Evolutionary conservation across 805 yeast species (phyloP), one percentile per base, ranked within the genome.

Genomic region (Saccharomycopsis selenospora): DNA sequence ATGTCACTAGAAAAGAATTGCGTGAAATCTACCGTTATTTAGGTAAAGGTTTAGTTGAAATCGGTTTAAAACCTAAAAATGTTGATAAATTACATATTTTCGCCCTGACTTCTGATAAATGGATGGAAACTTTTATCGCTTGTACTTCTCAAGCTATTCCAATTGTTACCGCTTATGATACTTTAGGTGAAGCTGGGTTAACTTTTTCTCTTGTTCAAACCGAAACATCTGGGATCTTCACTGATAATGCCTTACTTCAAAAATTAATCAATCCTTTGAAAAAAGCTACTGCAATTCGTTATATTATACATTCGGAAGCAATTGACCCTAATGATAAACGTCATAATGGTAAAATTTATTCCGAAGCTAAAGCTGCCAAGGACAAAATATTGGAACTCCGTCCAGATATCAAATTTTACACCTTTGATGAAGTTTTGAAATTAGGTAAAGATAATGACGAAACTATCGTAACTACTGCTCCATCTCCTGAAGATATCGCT

Each of bases 111-210:
- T 85, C 95, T 13, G 82, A 78, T 49, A 79, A 79, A 61, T 91
- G 98, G 98, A 77, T 91, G 87, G 85, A 86, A 68, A 76, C 86
- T 27, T 91, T 80, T 55, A 65, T 87, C 51, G 96, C 90, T 13
- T 75, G 87, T 46, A 77, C 79, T 58, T 71, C 89, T 46, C 96
- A 88, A 66, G 68, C 76, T 44, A 82, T 93, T 52, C 85, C 98
- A 22, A 75, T 85, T 49, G 98, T 89, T 36, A 93, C 99, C 13
- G 98, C 99, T 33, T 93, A 93, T 66, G 97, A 90, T 65, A 88
- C 96, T 40, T 73, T 90, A 56, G 97, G 97, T 50, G 95, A 88
- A 66, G 74, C 75, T 30, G 96, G 96, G 22, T 74, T 90, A 61
- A 83, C 82, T 49, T 95, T 85, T 66, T 89, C 97, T 2, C 72